Base-by-base conservation (phyloP, 176 grass and related monocot genomes). In the Ampelocalamus luodianensis region DNA sequence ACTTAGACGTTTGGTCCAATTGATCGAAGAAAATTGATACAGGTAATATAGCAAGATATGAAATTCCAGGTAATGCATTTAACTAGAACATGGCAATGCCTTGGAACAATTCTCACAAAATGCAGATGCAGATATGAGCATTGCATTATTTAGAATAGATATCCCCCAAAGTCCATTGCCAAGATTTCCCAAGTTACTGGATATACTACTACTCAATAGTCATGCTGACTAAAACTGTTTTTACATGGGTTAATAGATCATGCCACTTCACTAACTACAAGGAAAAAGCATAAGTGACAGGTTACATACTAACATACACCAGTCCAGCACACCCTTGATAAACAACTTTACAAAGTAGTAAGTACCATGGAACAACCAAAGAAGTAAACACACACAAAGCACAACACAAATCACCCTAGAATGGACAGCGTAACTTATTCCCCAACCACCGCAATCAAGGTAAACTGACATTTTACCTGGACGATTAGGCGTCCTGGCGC, bases 41-140 rank as follows among this genome's bases (percentile, higher is more conserved):
- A 78, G 43, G 42, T 42, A 82, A 68, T 20, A 63, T 32, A 40
- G 32, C 10, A 70, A 59, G 37, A 65, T 71, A 83, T 51, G 79
- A 63, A 72, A 83, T 83, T 83, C 24, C 39, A 88, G 10, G 6
- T 29, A 62, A 43, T 24, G 23, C n/a, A 36, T 88, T 88, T n/a
- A 88, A 64, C 34, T 71, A 83, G 29, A 76, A 40, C 43, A 71
- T 69, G 40, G 37, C 78, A 78, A 61, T 61, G 16, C 38, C 42
- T 14, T 37, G 55, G 39, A 79, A 26, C 5, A 72, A 70, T 50
- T 78, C 11, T 65, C 45, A 72, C 17, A 63, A 54, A 22, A 83
- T 61, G 51, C 22, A 69, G 67, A 56, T 59, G 27, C 22, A 8
- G 40, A 42, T 42, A 42, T 42, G 38, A 29, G 39, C 50, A 76